Evolutionary conservation across 164 flowering plant species (phyloP), one percentile per base, ranked within the genome.

Genomic region (Vitis rupestris): DNA sequence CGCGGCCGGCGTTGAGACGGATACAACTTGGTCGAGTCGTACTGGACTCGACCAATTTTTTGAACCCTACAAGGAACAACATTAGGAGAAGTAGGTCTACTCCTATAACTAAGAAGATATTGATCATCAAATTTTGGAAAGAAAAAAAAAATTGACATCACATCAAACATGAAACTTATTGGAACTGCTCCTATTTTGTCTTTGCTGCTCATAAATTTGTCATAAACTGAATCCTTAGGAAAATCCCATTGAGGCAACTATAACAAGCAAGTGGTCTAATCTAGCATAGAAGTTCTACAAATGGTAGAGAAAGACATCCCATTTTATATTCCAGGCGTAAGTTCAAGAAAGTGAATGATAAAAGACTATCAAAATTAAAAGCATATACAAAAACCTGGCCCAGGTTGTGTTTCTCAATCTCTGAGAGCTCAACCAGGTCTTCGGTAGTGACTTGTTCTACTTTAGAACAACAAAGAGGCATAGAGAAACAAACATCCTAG

Each of bases 381-480:
- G 54, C 23, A 61, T 10, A 73, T 61, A 61, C 27, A 48, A 50
- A 50, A 63, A 96, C 98, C 98, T 96, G 92, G 50, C 98, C 97
- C 56, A 88, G 75, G 79, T 87, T 89, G 30, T 79, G 76, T 72
- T 87, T 96, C 85, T 90, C 98, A 61, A 96, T 88, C 81, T 96
- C 97, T 50, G 92, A 86, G n/a, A 96, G 95, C 79, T 90, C 97
- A 62, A 86, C 88, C 61, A 96, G 82, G 74, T 92, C 98, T 75
- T 96, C 98, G 44, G 84, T 75, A 64, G 86, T 78, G 54, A 78
- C 84, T 78, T 93, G 84, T 70, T 90, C 99, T 37, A 86, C 85
- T 76, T 89, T 80, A 55, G 89, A 82, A 64, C 53, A 81, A 76
- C 97, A 90, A 71, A 92, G 87, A 75, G 99, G 98, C 98, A 93